These are phyloP conservation scores for Eucalyptus decipiens DNA, from an alignment of 345 rosid species.

Conservation along the genomic window DNA sequence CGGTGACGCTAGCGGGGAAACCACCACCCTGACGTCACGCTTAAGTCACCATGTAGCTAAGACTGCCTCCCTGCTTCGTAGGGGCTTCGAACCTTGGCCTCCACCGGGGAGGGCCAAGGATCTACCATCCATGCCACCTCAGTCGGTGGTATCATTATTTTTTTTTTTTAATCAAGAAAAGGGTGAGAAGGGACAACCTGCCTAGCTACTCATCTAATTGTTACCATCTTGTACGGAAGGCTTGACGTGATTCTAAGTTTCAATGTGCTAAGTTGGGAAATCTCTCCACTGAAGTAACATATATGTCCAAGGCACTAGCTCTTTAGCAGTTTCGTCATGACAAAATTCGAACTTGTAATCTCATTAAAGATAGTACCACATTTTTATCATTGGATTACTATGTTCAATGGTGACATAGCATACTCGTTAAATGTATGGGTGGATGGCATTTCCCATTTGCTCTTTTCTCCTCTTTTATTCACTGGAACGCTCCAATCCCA, in stretches of 20 bases:
- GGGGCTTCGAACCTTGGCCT: too few species aligned
- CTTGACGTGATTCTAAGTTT: neutral
- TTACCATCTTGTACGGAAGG: neutral
- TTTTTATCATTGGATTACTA: neutral
- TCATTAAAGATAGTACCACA: neutral
- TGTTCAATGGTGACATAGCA: neutral
- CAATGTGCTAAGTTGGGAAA: neutral
- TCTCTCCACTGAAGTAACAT: neutral
- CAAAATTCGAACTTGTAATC: neutral
- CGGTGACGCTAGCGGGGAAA: too few species aligned
- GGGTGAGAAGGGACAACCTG: neutral
- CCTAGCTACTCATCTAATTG: neutral
- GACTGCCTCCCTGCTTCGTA: too few species aligned
- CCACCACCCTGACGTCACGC: too few species aligned
- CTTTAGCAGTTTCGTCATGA: too few species aligned
- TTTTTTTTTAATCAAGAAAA: neutral
- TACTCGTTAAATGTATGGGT: neutral
- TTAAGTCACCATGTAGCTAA: too few species aligned
- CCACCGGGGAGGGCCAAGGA: too few species aligned
- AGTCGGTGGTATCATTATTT: too few species aligned
- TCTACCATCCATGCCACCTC: too few species aligned
- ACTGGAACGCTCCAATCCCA: neutral
- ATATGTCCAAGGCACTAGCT: neutral
- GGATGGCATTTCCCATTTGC: neutral
- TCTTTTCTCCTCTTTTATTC: neutral